Conservation (phyloP, 257 asterid genomes). For the Marsdenia floribunda region DNA sequence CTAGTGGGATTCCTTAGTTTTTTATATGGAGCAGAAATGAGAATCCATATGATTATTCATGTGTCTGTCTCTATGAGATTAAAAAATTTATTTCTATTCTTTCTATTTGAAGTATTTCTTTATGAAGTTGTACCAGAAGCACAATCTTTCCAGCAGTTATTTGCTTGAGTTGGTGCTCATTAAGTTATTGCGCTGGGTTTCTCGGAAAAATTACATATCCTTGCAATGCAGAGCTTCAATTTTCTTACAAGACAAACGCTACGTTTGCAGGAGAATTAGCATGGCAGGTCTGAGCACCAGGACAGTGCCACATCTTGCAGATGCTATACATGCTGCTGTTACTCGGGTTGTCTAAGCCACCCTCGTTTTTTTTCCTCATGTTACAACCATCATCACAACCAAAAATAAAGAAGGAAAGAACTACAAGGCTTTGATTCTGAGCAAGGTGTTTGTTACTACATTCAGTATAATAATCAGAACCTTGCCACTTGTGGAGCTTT, state of each 20-base stretch:
- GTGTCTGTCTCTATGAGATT: background rate
- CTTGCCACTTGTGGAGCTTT: background rate
- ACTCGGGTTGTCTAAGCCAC: slow-evolving; percentile 36
- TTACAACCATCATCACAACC: background rate
- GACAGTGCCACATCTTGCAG: slow-evolving; percentile 91
- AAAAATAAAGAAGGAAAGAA: background rate
- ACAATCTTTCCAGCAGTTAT: background rate
- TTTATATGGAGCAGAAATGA: background rate
- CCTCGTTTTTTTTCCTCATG: too few species aligned
- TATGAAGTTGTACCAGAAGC: background rate
- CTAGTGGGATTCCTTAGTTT: background rate
- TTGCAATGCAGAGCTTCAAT: background rate
- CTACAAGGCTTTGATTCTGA: background rate
- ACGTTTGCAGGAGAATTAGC: slow-evolving; percentile 71
- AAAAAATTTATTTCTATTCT: too few species aligned
- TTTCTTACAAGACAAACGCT: background rate
- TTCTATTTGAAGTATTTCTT: background rate
- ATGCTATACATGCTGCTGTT: slow-evolving; percentile 94
- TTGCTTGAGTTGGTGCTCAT: background rate
- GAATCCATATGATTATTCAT: too few species aligned
- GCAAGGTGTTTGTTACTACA: background rate
- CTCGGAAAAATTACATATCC: background rate
- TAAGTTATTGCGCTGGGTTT: background rate
- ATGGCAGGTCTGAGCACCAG: slow-evolving; percentile 95
- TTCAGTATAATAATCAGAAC: background rate